Percentiles rank a stretch among this genome's conserved stretches.
Conservation (phyloP, 2,329 filamentous ascomycete species). For the Gremmenia infestans region DNA sequence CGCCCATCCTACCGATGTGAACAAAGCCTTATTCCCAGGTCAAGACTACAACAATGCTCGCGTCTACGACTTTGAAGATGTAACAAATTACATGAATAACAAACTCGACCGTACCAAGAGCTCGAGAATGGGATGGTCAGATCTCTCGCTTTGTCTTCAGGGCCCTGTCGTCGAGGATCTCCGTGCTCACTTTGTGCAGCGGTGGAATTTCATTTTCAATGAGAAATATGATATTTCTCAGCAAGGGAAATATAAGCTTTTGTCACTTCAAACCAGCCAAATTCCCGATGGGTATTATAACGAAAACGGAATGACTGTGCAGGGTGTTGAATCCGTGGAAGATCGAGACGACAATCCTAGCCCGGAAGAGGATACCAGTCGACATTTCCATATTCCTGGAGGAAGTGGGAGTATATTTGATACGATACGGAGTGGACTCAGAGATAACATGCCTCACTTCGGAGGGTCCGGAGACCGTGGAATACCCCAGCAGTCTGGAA, state of each 20-base stretch:
- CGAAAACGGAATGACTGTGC: slow-evolving; percentile 18
- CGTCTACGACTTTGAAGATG: slow-evolving; percentile 75
- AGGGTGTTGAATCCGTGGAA: background rate
- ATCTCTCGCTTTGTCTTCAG: slow-evolving; percentile 71
- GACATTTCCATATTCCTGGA: slow-evolving; percentile 10
- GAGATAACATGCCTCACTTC: background rate
- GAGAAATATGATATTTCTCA: slow-evolving; percentile 64
- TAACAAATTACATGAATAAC: slow-evolving; percentile 74
- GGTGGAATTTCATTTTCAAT: slow-evolving; percentile 88
- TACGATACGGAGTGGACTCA: slow-evolving; percentile 3
- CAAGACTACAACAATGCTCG: slow-evolving; percentile 91
- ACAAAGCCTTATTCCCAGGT: slow-evolving; percentile 75
- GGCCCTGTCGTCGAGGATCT: slow-evolving; percentile 74
- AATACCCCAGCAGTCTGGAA: slow-evolving; percentile 7
- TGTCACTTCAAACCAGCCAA: slow-evolving; percentile 14
- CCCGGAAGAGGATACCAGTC: background rate
- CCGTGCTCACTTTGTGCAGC: slow-evolving; percentile 71
- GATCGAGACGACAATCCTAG: slow-evolving; percentile 5
- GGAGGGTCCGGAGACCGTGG: background rate
- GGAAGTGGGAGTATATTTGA: slow-evolving; percentile 14
- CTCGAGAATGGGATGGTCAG: slow-evolving; percentile 90
- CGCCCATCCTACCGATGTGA: slow-evolving; percentile 71
- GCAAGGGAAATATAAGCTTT: slow-evolving; percentile 41
- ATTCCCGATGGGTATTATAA: slow-evolving; percentile 26
- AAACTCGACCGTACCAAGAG: slow-evolving; percentile 75